phyloP scores from a whole-genome alignment of 2,329 filamentous ascomycete genomes.

The Aspergillus terreus region DNA sequence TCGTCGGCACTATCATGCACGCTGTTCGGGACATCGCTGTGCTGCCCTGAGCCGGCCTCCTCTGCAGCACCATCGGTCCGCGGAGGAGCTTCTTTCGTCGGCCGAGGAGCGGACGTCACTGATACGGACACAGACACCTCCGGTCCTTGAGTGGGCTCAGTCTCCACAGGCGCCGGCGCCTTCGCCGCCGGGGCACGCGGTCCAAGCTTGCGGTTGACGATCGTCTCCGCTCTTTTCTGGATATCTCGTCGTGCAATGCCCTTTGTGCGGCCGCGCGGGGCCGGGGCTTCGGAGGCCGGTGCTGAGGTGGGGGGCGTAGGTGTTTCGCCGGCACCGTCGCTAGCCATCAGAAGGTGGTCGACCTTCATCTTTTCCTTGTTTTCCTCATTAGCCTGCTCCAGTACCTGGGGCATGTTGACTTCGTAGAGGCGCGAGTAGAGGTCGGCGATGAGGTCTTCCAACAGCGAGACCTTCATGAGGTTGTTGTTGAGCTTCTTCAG shows the following conservation, averaged over 20 bases:
- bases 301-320: constrained; percentile 28
- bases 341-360: constrained; percentile 43
- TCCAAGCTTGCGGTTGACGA: constrained; percentile 40
- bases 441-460: constrained; percentile 93
- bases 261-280: constrained; percentile 46
- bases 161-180: constrained; percentile 18
- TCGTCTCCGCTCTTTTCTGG: constrained; percentile 56
- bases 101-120: constrained; percentile 42
- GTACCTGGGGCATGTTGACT: constrained; percentile 34
- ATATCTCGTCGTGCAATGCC: constrained; percentile 59
- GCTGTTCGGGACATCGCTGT: constrained; percentile 56
- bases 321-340: constrained; percentile 27
- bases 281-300: constrained; percentile 32
- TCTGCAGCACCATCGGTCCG: constrained; percentile 29
- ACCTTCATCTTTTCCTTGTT: constrained; percentile 47
- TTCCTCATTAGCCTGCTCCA: constrained; percentile 42
- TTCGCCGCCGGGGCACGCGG: constrained; percentile 27
- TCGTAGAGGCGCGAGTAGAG: constrained; percentile 65
- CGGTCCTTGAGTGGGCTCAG: constrained; percentile 18
- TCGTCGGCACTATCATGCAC: constrained; percentile 64
- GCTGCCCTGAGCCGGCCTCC: constrained; percentile 39
- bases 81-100: constrained; percentile 6
- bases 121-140: constrained; percentile 4
- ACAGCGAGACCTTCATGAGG: constrained; percentile 77
- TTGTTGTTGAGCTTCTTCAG: constrained; percentile 78